phyloP scores from a whole-genome alignment of 306 rosid genomes.

The Fragaria nilgerrensis region DNA sequence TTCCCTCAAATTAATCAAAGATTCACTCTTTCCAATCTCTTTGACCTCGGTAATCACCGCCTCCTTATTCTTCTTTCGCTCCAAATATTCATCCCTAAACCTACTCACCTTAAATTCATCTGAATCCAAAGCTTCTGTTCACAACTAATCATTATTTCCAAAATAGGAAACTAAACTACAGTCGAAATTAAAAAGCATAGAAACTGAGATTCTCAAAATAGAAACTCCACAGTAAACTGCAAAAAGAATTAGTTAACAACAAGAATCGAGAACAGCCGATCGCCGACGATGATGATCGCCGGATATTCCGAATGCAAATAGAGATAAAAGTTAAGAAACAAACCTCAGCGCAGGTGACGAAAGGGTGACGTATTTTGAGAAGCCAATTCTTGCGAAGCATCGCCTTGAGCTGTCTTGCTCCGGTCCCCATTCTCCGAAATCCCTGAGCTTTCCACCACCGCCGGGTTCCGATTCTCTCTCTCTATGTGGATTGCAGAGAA shows the following conservation, averaged over 20 bases:
- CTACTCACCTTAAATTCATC: neutral
- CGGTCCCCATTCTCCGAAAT: conserved; percentile 49
- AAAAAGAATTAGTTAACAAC: neutral
- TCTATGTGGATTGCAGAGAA: neutral
- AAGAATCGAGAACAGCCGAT: neutral
- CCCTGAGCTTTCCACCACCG: neutral
- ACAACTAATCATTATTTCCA: neutral
- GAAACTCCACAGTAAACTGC: neutral
- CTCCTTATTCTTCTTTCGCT: neutral
- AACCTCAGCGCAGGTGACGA: conserved; percentile 77
- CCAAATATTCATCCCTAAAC: neutral
- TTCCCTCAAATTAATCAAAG: neutral
- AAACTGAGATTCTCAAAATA: neutral
- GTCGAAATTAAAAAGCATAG: neutral
- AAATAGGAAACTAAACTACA: neutral
- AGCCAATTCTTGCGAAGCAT: conserved; percentile 96
- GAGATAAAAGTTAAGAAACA: neutral
- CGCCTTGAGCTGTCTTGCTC: conserved; percentile 70
- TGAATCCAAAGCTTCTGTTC: neutral
- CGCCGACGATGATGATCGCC: neutral
- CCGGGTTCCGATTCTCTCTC: neutral
- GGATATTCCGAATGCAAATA: neutral
- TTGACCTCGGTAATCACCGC: neutral
- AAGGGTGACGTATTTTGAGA: conserved; percentile 94
- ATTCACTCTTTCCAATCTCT: neutral